Conservation (phyloP, 345 rosid genomes). For the Hibiscus trionum region DNA sequence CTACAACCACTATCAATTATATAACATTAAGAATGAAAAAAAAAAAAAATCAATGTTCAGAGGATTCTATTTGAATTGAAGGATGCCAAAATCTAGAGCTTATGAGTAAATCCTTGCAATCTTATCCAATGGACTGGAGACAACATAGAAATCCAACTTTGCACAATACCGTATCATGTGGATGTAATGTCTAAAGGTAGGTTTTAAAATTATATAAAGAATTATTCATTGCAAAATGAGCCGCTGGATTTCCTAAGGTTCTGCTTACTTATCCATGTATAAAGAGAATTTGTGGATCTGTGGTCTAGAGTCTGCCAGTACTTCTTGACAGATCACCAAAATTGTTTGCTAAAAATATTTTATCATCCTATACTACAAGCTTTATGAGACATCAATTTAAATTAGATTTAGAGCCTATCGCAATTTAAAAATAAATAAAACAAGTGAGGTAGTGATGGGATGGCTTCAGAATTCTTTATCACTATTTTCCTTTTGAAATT, state of each 20-base stretch:
- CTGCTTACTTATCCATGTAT: not conserved
- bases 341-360: not conserved
- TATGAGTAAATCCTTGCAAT: not conserved
- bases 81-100: not conserved
- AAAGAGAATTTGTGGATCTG: not conserved
- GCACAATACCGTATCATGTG: not conserved
- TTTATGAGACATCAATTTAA: not conserved
- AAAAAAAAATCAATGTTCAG: not conserved
- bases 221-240: not conserved
- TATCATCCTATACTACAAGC: not conserved
- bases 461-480: not conserved
- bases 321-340: not conserved
- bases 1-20: not conserved
- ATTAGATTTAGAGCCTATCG: not conserved
- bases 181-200: not conserved
- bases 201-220: not conserved
- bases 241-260: not conserved
- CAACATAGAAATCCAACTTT: not conserved
- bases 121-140: not conserved
- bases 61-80: slow-evolving; percentile 1
- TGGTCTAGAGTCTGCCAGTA: not conserved
- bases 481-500: not conserved
- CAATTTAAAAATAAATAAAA: not conserved
- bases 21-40: slow-evolving; percentile 1
- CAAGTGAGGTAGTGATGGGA: not conserved